Evolutionary conservation across 208 protist species (phyloP), one percentile per base, ranked within the genome.

Genomic region (Herpetomonas samuelpessoai): DNA sequence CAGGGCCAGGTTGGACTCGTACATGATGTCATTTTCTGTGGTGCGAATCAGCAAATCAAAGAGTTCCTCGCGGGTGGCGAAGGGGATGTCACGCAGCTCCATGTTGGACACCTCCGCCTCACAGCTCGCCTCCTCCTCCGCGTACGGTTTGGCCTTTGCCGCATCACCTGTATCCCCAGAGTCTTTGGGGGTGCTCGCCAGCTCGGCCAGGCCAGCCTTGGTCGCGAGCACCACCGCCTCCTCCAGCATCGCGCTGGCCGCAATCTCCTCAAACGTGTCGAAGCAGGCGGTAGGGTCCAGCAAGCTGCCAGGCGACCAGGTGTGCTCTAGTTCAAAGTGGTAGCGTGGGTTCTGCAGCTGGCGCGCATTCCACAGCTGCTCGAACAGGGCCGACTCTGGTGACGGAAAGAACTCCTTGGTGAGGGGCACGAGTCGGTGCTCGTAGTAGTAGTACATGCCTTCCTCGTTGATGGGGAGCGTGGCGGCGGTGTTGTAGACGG

Each of bases 401-500:
- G 74, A 79, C 1, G 68, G 71, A 52, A 86, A 86, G 51, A 81
- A 82, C 25, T 73, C 65, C 26, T 45, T 31, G 18, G 70, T 86
- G 22, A 86, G 59, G 10, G 80, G 80, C 10, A 86, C 49, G 18
- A 78, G 72, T 2, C 71, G 80, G 31, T 81, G 71, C 28, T 86
- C 67, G 44, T 69, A 77, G 54, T 73, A 76, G 73, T 79, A 79
- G 21, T 65, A 51, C 30, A 57, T 63, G 1, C 24, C 62, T 3
- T 44, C 30, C 45, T 60, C 62, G 22, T 58, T 55, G 7, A 27
- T 2, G 6, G 54, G 50, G 21, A 69, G 56, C 4, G 30, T 51
- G 6, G 35, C 14, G 35, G 35, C 35, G 14, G 6, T 41, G 35
- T 41, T 41, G 35, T 41, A 41, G 35, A 41, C 14, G 35, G 35